Evolutionary conservation across 1,284 basidiomycete genomes (phyloP).

Genomic region (Coniferiporia weirii): DNA sequence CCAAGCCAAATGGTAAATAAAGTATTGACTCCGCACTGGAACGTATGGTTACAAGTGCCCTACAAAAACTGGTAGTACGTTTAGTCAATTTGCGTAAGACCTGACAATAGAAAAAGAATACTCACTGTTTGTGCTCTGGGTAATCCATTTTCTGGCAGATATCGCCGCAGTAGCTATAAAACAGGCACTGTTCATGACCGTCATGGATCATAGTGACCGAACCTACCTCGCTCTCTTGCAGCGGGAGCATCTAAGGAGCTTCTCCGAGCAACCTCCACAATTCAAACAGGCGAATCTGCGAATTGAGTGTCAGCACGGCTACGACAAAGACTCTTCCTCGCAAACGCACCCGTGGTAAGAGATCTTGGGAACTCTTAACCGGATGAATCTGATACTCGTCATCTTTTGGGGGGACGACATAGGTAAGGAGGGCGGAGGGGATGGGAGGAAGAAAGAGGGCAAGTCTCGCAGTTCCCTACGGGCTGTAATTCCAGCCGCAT

Average conservation of each 20-base stretch:
- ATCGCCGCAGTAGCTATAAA: not conserved
- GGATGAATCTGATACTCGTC: no score
- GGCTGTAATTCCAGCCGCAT: no score
- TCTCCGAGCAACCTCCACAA: not conserved
- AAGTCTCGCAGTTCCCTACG: no score
- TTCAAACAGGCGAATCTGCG: conserved; percentile 1
- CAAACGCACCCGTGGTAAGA: no score
- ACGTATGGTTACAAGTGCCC: not conserved
- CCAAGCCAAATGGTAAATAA: not conserved
- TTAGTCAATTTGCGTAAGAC: not conserved
- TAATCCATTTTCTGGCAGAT: conserved; percentile 1
- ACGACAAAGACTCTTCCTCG: no score
- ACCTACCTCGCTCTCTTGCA: conserved; percentile 3
- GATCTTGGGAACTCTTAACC: no score
- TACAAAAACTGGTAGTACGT: not conserved
- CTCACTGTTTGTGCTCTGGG: conserved; percentile 1
- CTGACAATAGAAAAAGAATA: not conserved
- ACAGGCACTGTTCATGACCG: no score
- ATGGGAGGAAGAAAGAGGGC: no score
- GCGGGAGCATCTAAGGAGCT: not conserved
- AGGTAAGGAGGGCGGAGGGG: no score
- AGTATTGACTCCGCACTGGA: not conserved
- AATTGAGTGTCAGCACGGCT: not conserved
- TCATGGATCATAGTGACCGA: not conserved
- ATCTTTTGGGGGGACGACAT: no score